These are phyloP conservation scores for Trichomonas tenax DNA, from an alignment of 208 protist species.

Conservation along the genomic window DNA sequence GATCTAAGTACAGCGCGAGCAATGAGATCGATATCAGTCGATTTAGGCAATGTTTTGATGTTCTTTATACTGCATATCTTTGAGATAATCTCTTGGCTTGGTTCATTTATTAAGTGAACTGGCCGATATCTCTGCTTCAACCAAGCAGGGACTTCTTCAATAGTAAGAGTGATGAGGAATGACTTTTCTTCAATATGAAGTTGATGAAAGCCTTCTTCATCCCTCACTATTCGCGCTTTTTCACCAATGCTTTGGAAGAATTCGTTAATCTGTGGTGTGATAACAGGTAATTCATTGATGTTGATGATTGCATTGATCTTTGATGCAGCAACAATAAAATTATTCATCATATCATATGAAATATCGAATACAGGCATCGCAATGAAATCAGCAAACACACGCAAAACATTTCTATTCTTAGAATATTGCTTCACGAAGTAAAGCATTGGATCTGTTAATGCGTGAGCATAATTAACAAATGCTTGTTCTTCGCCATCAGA, in stretches of 20 bases:
- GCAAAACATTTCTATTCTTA: neutral
- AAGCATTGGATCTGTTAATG: neutral
- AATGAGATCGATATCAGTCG: neutral
- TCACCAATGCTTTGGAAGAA: neutral
- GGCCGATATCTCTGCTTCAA: neutral
- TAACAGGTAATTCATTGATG: neutral
- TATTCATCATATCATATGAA: neutral
- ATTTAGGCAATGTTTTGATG: neutral
- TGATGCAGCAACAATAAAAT: neutral
- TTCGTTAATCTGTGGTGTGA: neutral
- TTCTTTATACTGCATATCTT: neutral
- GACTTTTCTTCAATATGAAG: neutral
- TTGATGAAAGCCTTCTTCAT: neutral
- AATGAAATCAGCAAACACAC: neutral
- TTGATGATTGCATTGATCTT: neutral
- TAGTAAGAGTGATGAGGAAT: neutral
- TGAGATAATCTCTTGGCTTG: neutral
- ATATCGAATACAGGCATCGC: neutral
- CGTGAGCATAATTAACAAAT: neutral
- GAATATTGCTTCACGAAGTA: neutral
- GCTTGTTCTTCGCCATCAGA: neutral
- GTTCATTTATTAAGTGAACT: neutral
- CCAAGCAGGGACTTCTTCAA: neutral
- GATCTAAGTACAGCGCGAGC: too few relatives aligned
- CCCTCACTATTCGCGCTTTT: neutral